Evolutionary conservation across 2,329 filamentous ascomycete species (phyloP), one percentile per base, ranked within the genome.

Genomic region (Neophaeococcomyces aloes): DNA sequence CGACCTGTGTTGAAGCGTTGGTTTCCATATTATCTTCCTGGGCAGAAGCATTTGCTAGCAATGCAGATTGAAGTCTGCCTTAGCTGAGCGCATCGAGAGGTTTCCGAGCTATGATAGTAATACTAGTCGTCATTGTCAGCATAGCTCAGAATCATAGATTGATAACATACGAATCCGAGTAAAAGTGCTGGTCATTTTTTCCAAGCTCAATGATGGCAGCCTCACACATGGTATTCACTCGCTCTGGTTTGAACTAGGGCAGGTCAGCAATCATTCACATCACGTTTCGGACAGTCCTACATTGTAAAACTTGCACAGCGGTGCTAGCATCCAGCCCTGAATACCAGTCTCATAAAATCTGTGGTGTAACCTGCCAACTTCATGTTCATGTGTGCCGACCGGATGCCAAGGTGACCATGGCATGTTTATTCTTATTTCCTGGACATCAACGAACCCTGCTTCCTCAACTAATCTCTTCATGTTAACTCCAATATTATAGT

Each of bases 311-410:
- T 52, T 55, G 1, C 57, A 59, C 17, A 59, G 45, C 23, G 60
- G 48, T 13, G 56, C 50, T 52, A 61, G 55, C 8, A 54, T 54
- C 59, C 59, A 61, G 15, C 58, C 58, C 37, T 60, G 57, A 35
- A 60, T 49, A 2, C 58, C 56, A 11, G 52, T 49, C 38, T 61
- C 57, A 40, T 54, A 55, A 27, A 57, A 56, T 7, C 53, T 36
- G 8, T 51, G 41, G 11, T 54, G 52, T 52, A 56, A 58, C 18
- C 48, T 45, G 4, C 59, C 60, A 3, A 59, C 46, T 14, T 56
- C 51, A 29, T 60, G 59, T 25, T 57, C 41, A 17, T 49, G 47
- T 1, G 56, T 57, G 4, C 56, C 56, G 11, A n/a, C 11, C 5
- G 25, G 18, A 15, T 8, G 17, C 60, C 60, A 63, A 11, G 51